These are phyloP conservation scores for Hibiscus trionum DNA, from an alignment of 345 rosid genomes.

Conservation along the genomic window DNA sequence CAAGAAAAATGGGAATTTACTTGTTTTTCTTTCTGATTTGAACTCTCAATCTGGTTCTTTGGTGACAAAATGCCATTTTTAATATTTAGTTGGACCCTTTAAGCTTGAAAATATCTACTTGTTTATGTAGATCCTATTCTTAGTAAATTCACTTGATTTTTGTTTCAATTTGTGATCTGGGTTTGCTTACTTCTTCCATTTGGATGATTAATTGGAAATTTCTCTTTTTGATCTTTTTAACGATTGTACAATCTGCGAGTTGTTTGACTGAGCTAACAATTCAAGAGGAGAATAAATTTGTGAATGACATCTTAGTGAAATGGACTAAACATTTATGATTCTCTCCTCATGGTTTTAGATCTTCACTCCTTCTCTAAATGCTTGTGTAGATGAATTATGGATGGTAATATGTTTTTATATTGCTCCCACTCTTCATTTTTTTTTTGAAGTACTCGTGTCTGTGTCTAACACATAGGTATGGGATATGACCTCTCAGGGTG, in stretches of 20 bases:
- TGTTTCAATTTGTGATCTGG: constrained; percentile 18
- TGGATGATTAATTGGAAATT: background rate
- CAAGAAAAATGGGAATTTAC: background rate
- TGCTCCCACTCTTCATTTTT: background rate
- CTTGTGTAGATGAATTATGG: background rate
- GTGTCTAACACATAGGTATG: too few relatives aligned
- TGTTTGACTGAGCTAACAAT: constrained; percentile 1
- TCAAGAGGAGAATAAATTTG: background rate
- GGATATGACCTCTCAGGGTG: background rate
- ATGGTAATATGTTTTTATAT: too few relatives aligned
- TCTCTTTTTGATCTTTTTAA: background rate
- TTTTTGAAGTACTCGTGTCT: background rate
- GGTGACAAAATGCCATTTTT: background rate
- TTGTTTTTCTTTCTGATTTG: background rate
- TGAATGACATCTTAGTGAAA: background rate
- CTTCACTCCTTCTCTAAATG: background rate
- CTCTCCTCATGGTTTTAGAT: background rate
- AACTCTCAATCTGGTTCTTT: background rate
- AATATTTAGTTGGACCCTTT: background rate
- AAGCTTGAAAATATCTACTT: background rate
- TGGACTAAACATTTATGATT: background rate
- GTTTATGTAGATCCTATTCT: background rate
- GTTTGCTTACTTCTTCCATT: constrained; percentile 14
- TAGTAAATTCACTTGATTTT: background rate
- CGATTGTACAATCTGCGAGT: background rate